Conservation (phyloP, 495 filamentous ascomycete species). For the Apiosordaria backusii region DNA sequence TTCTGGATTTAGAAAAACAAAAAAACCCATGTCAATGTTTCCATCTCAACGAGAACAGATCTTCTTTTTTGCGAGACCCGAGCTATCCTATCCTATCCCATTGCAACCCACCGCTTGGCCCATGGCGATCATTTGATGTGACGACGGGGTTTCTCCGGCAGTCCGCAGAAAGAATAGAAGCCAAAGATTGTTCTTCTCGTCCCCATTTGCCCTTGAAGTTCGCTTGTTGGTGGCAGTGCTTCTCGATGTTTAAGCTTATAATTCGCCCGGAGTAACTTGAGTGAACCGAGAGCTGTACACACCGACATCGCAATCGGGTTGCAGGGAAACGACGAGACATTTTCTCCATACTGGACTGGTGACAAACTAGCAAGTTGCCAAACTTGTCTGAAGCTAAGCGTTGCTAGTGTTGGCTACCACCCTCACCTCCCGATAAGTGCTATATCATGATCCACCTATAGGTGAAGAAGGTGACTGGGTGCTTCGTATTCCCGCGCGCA, state of each 20-base stretch:
- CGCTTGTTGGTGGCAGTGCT: constrained; percentile 6
- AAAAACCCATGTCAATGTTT: background rate
- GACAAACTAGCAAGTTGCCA: background rate
- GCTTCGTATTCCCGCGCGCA: background rate
- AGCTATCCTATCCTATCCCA: background rate
- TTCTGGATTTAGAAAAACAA: background rate
- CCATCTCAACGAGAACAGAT: background rate
- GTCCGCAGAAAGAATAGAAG: background rate
- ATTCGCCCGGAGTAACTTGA: background rate
- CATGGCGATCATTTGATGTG: background rate
- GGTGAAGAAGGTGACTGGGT: background rate
- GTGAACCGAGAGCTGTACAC: too few relatives aligned
- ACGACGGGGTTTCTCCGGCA: background rate
- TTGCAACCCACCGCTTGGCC: background rate
- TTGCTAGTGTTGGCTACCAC: background rate
- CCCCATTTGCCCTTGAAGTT: background rate
- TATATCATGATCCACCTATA: background rate
- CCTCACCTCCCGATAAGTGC: too few relatives aligned
- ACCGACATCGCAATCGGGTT: background rate
- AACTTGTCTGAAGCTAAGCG: background rate
- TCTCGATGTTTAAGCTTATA: constrained; percentile 7
- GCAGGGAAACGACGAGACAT: background rate
- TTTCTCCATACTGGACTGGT: background rate
- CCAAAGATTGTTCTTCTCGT: background rate
- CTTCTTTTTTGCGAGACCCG: background rate